Evolutionary conservation across 345 rosid genomes (phyloP), one percentile per base, ranked within the genome.

Genomic region (Erucastrum elatum): DNA sequence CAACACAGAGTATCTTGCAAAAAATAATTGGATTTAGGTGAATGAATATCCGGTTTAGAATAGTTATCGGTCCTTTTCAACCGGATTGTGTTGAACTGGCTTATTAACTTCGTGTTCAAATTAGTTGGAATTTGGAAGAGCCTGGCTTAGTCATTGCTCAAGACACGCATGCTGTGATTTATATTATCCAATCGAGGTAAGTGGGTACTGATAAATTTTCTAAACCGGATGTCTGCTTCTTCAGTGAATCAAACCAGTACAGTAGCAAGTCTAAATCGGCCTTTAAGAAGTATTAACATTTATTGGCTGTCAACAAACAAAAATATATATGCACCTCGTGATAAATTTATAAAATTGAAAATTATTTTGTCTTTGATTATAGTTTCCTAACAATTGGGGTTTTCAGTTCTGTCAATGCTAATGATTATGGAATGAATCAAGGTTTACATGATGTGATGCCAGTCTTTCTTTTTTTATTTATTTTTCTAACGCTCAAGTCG

Each of bases 361-460:
- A 9, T 0, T 27, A 5, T 15, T n/a, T 8, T 1, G 41, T 37
- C 41, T 37, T 37, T 37, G 41, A 37, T 44, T 44, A 44, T 44
- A 44, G 12, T 44, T 44, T 44, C 51, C 51, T 3, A 44, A 44
- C n/a, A 44, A 44, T 44, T 44, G 51, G 51, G 51, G 51, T 44
- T 33, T 62, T 68, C 46, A 59, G 63, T 8, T 62, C 34, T 31
- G 75, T 61, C 65, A 71, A 64, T 64, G 51, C 60, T 41, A 77
- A 56, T 70, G 35, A 77, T 70, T 26, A 55, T 63, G 64, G 65
- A 64, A 51, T 16, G 17, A 34, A 35, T 55, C 66, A 66, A 66
- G 64, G 11, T 34, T 49, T 74, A 12, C 51, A 13, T 49, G 13
- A 55, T 75, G 16, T 44, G 51, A 51, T 26, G 73, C 73, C 30